Evolutionary conservation across 2,329 filamentous ascomycete genomes (phyloP), one percentile per base, ranked within the genome.

Genomic region (Trichoderma polysporum): DNA sequence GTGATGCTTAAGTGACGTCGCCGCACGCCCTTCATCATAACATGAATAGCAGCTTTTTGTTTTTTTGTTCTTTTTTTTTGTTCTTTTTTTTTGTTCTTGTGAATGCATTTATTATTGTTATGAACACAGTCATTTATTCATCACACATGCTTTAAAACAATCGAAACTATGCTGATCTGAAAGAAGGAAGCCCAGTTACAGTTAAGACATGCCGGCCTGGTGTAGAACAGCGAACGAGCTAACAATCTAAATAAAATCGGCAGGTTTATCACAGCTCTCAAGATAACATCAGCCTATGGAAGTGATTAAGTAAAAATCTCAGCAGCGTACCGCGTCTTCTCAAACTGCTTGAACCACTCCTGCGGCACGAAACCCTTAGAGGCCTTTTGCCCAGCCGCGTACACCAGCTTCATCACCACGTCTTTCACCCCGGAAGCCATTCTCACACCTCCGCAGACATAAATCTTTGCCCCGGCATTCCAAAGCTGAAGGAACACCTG

Each of bases 391-490:
- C 22, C 57, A 31, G 35, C 22, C 31, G 33, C 27, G n/a, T 67
- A 67, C 58, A 67, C 58, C 13, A 67, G 19, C 17, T 63, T 49
- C 25, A 41, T 41, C 8, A 67, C 65, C 10, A 45, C 17, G 17
- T 67, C 65, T 4, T 67, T 67, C 3, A 67, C 65, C 1, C 52
- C 47, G 2, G 65, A 52, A 17, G 65, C 65, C 65, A 67, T 62
- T 22, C 33, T 67, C 27, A 67, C 58, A 13, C 65, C 62, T 0
- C 89, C 88, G 72, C 88, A 91, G 0, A 90, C 85, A 73, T 85
- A 90, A 4, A 89, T 76, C 72, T 84, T 84, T 0, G 86, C 78
- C 0, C 77, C 78, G 9, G 56, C 13, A 10, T 74, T 68, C 79
- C 79, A 81, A 45, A 80, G 69, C n/a, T 52, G 68, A 53, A 69